Percentiles rank a stretch among this genome's conserved stretches.
Evolutionary conservation across 169 alveolate genomes (phyloP).

Genomic region (Amoebophrya sp.): DNA sequence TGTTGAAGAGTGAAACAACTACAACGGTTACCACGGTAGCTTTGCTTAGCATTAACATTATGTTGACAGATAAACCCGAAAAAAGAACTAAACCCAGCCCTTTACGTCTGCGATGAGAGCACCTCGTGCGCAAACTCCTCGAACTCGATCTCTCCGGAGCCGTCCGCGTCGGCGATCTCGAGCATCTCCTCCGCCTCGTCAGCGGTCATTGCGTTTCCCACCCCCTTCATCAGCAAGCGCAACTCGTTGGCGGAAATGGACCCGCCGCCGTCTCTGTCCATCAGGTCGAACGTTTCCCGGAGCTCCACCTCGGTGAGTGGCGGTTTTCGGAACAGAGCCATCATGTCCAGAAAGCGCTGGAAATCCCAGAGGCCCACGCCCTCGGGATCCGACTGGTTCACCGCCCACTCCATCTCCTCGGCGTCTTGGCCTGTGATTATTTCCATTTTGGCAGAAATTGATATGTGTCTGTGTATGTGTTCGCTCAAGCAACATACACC

Average conservation of each 20-base stretch:
- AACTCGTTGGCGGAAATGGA: neutral
- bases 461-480: too few species aligned
- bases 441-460: too few species aligned
- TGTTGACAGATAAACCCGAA: too few species aligned
- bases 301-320: neutral
- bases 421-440: too few species aligned
- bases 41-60: too few species aligned
- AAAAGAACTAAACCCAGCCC: neutral
- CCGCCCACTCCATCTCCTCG: neutral
- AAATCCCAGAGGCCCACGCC: neutral
- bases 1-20: too few species aligned
- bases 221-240: neutral
- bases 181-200: slow-evolving; percentile 1
- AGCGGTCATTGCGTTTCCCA: neutral
- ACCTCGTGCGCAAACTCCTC: neutral
- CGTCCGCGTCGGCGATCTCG: neutral
- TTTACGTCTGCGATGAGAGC: neutral
- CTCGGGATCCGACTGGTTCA: neutral
- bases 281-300: slow-evolving; percentile 6
- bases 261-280: neutral
- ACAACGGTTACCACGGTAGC: too few species aligned
- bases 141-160: neutral
- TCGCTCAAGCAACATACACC: too few species aligned
- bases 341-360: neutral
- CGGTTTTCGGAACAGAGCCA: neutral